A percentile compares a stretch with the other conserved stretches of the same genome.
These are phyloP conservation scores for Mortierella sp. DNA, from an alignment of 371 early-diverging fungal species.

Conservation along the genomic window DNA sequence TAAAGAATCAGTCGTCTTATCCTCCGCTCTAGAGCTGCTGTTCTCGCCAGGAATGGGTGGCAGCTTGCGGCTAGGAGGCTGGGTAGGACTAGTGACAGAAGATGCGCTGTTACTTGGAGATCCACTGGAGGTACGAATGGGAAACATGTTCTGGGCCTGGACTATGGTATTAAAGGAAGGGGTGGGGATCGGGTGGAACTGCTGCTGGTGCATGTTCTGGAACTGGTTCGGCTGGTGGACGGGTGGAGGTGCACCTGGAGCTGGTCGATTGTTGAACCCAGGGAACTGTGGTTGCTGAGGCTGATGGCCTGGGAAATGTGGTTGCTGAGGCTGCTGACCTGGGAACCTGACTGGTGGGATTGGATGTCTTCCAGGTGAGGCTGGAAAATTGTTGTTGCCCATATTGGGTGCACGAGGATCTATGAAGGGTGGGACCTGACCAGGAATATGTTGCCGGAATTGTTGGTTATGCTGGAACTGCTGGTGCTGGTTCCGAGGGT, in stretches of 20 bases:
- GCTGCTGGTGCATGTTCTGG: conserved; percentile 22
- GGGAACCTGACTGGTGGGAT: conserved; percentile 31
- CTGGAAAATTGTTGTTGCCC: conserved; percentile 15
- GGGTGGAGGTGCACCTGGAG: conserved; percentile 24
- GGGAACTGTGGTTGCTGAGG: background rate
- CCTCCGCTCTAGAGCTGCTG: background rate
- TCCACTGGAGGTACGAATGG: conserved; percentile 21
- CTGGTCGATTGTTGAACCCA: conserved; percentile 12
- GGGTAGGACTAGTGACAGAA: conserved; percentile 29
- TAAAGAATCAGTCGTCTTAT: background rate
- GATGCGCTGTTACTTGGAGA: background rate
- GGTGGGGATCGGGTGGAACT: conserved; percentile 17
- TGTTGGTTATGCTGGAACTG: conserved; percentile 8
- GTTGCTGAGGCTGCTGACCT: conserved; percentile 16
- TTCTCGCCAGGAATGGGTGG: conserved; percentile 39
- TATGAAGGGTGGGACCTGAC: conserved; percentile 33
- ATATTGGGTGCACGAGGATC: conserved; percentile 4
- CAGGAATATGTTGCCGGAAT: conserved; percentile 19
- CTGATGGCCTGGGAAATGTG: no score
- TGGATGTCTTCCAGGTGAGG: conserved; percentile 22
- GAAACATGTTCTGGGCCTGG: conserved; percentile 35
- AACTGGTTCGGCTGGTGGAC: conserved; percentile 37
- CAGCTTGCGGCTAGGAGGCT: conserved; percentile 40
- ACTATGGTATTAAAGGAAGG: conserved; percentile 16
- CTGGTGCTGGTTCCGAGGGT: conserved; percentile 28